These are phyloP conservation scores for Venturia oleaginea DNA, from an alignment of 2,329 filamentous ascomycete genomes.

Conservation along the genomic window DNA sequence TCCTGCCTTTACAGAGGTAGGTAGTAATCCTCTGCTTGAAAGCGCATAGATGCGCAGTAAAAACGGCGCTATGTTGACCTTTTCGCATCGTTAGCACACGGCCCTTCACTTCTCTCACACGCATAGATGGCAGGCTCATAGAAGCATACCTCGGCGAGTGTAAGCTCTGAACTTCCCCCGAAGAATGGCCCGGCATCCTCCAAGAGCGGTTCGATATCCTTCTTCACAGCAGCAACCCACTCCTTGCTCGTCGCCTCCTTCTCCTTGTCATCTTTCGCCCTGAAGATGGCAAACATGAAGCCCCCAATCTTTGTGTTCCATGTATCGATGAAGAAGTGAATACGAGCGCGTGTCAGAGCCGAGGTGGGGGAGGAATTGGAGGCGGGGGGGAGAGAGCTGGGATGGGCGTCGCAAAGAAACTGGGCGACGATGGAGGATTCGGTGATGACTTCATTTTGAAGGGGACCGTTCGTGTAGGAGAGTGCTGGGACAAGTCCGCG, in stretches of 20 bases:
- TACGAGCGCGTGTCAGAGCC: conserved; percentile 55
- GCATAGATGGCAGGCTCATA: neutral
- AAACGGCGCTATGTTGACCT: conserved; percentile 60
- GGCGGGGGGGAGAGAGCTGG: conserved; percentile 55
- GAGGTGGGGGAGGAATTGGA: conserved; percentile 41
- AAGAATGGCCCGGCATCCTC: conserved; percentile 37
- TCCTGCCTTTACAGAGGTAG: conserved; percentile 36
- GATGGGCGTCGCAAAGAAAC: conserved; percentile 61
- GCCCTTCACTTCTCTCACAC: too few relatives aligned
- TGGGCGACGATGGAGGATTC: conserved; percentile 67
- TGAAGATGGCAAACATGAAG: conserved; percentile 38
- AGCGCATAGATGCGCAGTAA: conserved; percentile 50
- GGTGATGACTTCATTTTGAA: conserved; percentile 53
- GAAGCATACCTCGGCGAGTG: conserved; percentile 59
- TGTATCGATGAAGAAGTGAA: conserved; percentile 64
- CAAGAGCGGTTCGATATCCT: conserved; percentile 67
- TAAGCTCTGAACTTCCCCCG: conserved; percentile 44
- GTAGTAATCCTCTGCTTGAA: conserved; percentile 47
- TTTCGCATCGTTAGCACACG: conserved; percentile 11
- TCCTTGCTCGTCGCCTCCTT: conserved; percentile 40
- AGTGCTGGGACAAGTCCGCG: conserved; percentile 68
- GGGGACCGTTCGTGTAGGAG: conserved; percentile 45
- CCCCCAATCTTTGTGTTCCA: conserved; percentile 54
- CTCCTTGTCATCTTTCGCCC: conserved; percentile 41
- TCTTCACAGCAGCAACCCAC: conserved; percentile 48